These are phyloP conservation scores for Chrysanthemum lavandulifolium DNA, from an alignment of 129 eudicot genomes.

Conservation along the genomic window DNA sequence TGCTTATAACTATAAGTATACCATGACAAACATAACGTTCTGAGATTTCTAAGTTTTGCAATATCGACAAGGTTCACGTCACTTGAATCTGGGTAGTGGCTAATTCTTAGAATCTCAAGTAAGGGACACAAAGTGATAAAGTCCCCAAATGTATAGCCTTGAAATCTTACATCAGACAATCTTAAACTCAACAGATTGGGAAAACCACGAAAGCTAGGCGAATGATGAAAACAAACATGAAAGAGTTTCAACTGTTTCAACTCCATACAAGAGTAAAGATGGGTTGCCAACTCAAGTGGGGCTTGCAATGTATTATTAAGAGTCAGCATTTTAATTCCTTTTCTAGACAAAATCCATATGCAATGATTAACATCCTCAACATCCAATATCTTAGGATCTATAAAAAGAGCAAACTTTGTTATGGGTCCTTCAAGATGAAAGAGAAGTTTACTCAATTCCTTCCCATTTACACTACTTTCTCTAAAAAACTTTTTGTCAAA, in stretches of 20 bases:
- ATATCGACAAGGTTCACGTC: not conserved
- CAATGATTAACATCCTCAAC: constrained; percentile 8
- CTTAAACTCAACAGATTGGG: constrained; percentile 10
- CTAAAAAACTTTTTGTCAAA: not conserved
- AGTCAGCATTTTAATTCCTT: constrained; percentile 10
- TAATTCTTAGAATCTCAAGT: not conserved
- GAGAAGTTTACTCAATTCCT: constrained; percentile 8
- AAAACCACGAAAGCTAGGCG: constrained; percentile 3
- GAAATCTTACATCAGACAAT: not conserved
- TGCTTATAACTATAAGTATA: not conserved
- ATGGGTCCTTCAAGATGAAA: constrained; percentile 12
- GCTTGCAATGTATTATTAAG: not conserved
- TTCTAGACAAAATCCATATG: constrained; percentile 14
- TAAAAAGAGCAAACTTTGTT: constrained; percentile 19
- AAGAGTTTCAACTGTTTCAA: constrained; percentile 1
- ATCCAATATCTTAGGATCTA: not conserved
- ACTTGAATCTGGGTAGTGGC: too few species aligned
- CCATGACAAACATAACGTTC: not conserved
- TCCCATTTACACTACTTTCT: not conserved
- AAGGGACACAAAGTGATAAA: constrained; percentile 3
- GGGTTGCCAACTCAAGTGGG: constrained; percentile 2
- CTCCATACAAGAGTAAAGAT: constrained; percentile 9
- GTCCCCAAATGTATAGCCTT: not conserved
- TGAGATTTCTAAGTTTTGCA: constrained; percentile 12
- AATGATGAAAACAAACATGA: not conserved